Evolutionary conservation across 148 eudicot genomes (phyloP).

Genomic region (Dianthus caryophyllus): DNA sequence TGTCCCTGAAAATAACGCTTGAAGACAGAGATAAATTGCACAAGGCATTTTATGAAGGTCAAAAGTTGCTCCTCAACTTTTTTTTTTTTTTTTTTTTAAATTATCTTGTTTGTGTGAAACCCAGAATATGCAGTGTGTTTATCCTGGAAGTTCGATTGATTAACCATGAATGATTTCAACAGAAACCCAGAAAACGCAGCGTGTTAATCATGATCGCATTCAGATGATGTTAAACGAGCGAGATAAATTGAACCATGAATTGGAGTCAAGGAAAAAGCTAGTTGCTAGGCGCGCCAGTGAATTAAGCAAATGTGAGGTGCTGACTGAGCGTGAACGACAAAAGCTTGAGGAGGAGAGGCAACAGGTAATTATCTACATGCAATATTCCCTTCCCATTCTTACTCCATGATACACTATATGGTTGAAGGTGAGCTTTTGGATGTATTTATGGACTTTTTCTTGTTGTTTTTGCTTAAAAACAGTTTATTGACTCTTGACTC

Average conservation of each 20-base stretch:
- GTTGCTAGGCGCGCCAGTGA: conserved; percentile 63
- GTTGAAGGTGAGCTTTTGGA: not conserved
- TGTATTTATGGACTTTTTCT: no score
- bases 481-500: no score
- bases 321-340: conserved; percentile 71
- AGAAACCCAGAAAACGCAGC: conserved; percentile 77
- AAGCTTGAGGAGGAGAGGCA: conserved; percentile 82
- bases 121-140: no score
- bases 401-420: no score
- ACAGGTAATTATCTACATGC: conserved; percentile 40
- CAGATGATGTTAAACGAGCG: conserved; percentile 56
- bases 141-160: no score
- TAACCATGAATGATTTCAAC: conserved; percentile 14
- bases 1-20: conserved; percentile 52
- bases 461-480: no score
- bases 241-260: conserved; percentile 53
- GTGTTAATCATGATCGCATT: conserved; percentile 45
- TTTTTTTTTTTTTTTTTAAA: conserved; percentile 4
- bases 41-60: conserved; percentile 53
- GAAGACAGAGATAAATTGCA: conserved; percentile 58
- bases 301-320: conserved; percentile 56
- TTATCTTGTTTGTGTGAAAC: no score
- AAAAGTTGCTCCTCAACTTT: not conserved
- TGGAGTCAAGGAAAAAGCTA: conserved; percentile 52
- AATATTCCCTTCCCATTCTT: no score